These are phyloP conservation scores for Dalbergia oliveri DNA, from an alignment of 306 rosid genomes.

Conservation along the genomic window DNA sequence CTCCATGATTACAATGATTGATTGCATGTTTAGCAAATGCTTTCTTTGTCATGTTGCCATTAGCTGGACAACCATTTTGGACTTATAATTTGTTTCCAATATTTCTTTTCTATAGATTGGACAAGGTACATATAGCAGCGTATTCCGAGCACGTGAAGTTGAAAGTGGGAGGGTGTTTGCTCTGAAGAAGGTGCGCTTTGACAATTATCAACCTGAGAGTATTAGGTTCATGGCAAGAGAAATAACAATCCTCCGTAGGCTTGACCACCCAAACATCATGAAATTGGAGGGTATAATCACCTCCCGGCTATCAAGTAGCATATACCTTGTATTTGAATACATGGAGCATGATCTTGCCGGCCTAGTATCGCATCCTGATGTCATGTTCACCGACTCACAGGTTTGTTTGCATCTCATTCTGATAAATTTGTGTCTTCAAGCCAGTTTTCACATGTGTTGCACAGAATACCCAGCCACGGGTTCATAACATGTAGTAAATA, in stretches of 20 bases:
- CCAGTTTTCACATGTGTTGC: neutral
- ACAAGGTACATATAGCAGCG: slow-evolving; percentile 99
- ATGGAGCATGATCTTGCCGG: slow-evolving; percentile 99
- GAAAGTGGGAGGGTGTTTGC: slow-evolving; percentile 87
- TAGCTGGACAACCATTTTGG: neutral
- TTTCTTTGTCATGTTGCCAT: slow-evolving; percentile 14
- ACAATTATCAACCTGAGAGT: slow-evolving; percentile 90
- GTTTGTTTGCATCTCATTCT: slow-evolving; percentile 55
- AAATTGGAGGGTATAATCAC: slow-evolving; percentile 90
- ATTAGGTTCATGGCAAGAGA: slow-evolving; percentile 97
- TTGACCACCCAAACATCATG: slow-evolving; percentile 98
- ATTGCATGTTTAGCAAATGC: slow-evolving; percentile 13
- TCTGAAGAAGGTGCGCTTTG: slow-evolving; percentile 93
- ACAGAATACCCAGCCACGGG: neutral
- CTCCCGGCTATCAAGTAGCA: slow-evolving; percentile 77
- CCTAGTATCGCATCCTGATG: slow-evolving; percentile 75
- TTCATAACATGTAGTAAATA: neutral
- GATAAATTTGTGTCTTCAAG: neutral
- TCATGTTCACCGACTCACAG: slow-evolving; percentile 78
- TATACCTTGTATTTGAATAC: slow-evolving; percentile 96
- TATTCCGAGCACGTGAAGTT: slow-evolving; percentile 87
- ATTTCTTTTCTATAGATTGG: slow-evolving; percentile 69
- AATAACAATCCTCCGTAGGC: slow-evolving; percentile 84
- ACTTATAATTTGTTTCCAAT: neutral
- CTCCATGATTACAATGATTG: slow-evolving; percentile 8